A percentile compares a stretch with the other conserved stretches of the same genome.
Evolutionary conservation across 139 green algal genomes (phyloP).

Genomic region (Diplosphaera chodatii): DNA sequence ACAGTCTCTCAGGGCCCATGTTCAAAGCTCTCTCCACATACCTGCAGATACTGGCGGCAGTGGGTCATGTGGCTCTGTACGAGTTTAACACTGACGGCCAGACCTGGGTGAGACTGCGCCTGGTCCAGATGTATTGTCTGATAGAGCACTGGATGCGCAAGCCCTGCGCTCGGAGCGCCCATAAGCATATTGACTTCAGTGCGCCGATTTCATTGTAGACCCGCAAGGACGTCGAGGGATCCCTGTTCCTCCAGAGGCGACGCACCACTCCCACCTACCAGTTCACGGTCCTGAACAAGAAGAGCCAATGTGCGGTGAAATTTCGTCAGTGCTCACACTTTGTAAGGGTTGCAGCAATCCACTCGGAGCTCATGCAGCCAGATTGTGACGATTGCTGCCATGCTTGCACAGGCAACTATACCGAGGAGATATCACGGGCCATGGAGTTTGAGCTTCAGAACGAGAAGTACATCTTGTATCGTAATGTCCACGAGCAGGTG

Average conservation of each 20-base stretch:
- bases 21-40: too few species aligned
- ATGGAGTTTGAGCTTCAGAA: conserved; percentile 70
- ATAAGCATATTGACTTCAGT: too few species aligned
- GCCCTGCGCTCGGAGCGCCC: too few species aligned
- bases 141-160: too few species aligned
- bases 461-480: conserved; percentile 81
- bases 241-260: conserved; percentile 82
- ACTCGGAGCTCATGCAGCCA: too few species aligned
- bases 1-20: too few species aligned
- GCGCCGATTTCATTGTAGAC: too few species aligned
- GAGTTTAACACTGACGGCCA: conserved; percentile 55
- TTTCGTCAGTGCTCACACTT: too few species aligned
- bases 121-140: too few species aligned
- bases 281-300: conserved; percentile 87
- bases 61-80: conserved; percentile 76
- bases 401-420: conserved; percentile 77
- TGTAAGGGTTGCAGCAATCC: too few species aligned
- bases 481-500: conserved; percentile 57
- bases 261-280: conserved; percentile 58
- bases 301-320: conserved; percentile 56
- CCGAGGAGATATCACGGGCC: conserved; percentile 57
- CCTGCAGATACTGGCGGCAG: conserved; percentile 51
- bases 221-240: conserved; percentile 86
- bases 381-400: too few species aligned
- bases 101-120: conserved; percentile 67